Percentiles rank a stretch among this genome's conserved stretches.
Conservation (phyloP, 2,329 filamentous ascomycete genomes). For the Monosporascus sp. region DNA sequence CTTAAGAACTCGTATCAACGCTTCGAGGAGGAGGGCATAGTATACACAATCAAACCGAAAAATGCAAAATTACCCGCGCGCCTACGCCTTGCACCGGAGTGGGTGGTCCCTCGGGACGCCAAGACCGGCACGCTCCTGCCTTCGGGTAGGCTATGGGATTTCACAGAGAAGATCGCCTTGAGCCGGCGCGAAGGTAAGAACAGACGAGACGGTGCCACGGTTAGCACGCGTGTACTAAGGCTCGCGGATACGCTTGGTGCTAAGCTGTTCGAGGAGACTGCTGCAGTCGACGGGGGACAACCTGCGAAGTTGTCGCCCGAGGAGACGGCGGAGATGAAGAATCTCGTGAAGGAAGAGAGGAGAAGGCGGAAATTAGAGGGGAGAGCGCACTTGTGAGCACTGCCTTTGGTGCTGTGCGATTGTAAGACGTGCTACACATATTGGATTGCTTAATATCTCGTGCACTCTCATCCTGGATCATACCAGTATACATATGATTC, state of each 20-base stretch:
- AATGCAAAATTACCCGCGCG: conserved; percentile 57
- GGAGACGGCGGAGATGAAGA: conserved; percentile 41
- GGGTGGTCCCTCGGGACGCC: conserved; percentile 65
- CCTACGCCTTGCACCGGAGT: conserved; percentile 67
- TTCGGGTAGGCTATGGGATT: conserved; percentile 80
- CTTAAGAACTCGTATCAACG: conserved; percentile 87
- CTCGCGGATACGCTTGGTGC: conserved; percentile 71
- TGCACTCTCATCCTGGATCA: too few relatives aligned
- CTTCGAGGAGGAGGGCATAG: conserved; percentile 86
- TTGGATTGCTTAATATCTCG: too few relatives aligned
- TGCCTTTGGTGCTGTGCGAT: background rate
- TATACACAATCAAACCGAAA: conserved; percentile 67
- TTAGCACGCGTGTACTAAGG: conserved; percentile 72
- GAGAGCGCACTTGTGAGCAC: conserved; percentile 43
- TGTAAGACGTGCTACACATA: too few relatives aligned
- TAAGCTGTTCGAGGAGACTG: conserved; percentile 60
- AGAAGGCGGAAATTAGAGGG: conserved; percentile 45
- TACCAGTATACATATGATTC: too few relatives aligned
- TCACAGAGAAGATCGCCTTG: conserved; percentile 81
- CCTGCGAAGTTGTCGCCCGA: conserved; percentile 43
- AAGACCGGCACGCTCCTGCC: conserved; percentile 58
- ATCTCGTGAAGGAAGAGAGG: conserved; percentile 40
- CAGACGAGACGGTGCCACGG: conserved; percentile 84
- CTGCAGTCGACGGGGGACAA: conserved; percentile 30
- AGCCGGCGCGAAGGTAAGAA: conserved; percentile 92